phyloP scores from a whole-genome alignment of 257 asterid species.

The Solanum sitiens region DNA sequence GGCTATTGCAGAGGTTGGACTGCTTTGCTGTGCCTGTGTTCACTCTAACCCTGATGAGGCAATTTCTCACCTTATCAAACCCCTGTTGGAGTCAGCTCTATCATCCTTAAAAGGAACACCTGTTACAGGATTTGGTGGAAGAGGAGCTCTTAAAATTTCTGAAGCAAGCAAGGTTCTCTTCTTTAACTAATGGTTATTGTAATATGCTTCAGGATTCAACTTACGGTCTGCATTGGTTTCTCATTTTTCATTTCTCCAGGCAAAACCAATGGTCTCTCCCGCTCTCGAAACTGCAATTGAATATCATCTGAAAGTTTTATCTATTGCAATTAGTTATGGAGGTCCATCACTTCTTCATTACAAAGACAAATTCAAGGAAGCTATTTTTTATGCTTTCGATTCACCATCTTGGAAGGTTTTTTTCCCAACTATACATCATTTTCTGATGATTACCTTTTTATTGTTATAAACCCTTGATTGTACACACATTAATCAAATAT shows the following conservation, averaged over 20 bases:
- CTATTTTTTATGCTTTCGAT: constrained; percentile 71
- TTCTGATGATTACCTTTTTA: neutral
- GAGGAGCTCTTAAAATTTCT: constrained; percentile 32
- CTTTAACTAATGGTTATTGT: constrained; percentile 10
- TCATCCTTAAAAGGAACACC: constrained; percentile 78
- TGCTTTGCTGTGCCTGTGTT: constrained; percentile 96
- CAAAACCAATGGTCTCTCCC: constrained; percentile 66
- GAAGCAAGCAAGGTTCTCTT: constrained; percentile 61
- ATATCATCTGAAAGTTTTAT: constrained; percentile 86
- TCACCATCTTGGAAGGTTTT: constrained; percentile 98
- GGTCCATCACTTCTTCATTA: constrained; percentile 71
- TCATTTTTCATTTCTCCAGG: constrained; percentile 37
- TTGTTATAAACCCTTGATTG: neutral
- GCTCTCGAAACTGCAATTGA: constrained; percentile 83
- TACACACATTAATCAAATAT: neutral
- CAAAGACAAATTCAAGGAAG: constrained; percentile 79
- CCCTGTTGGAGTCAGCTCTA: constrained; percentile 59
- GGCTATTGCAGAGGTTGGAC: constrained; percentile 96
- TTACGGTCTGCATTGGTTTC: constrained; percentile 4
- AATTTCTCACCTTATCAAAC: constrained; percentile 65
- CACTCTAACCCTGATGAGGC: constrained; percentile 92
- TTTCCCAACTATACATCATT: constrained; percentile 3
- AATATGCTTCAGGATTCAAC: constrained; percentile 9
- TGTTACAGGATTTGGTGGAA: constrained; percentile 64
- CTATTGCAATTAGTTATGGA: constrained; percentile 90